phyloP scores from a whole-genome alignment of 1,139 yeast species.

The Saccharomycopsis hybrid region DNA sequence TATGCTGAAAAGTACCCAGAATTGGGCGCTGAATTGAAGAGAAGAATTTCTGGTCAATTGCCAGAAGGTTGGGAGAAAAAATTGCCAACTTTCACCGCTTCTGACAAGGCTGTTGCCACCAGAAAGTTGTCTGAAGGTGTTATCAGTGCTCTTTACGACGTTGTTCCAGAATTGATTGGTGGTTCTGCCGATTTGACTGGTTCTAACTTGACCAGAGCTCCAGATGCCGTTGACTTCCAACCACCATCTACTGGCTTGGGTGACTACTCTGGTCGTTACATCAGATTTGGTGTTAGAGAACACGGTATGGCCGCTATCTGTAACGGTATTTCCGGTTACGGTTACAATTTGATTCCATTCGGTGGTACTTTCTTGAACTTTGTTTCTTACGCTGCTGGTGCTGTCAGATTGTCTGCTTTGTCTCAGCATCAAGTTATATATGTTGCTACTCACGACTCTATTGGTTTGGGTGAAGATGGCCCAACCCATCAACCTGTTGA shows the following conservation, averaged over 20 bases:
- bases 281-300: slow-evolving; percentile 98
- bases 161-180: slow-evolving; percentile 86
- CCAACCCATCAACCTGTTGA: slow-evolving; percentile 99
- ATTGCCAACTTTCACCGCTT: slow-evolving; percentile 75
- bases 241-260: slow-evolving; percentile 79
- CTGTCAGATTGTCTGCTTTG: slow-evolving; percentile 89
- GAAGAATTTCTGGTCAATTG: slow-evolving; percentile 76
- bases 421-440: slow-evolving; percentile 92
- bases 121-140: slow-evolving; percentile 92
- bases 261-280: slow-evolving; percentile 85
- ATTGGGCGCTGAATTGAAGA: slow-evolving; percentile 70
- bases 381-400: slow-evolving; percentile 97
- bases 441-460: slow-evolving; percentile 99
- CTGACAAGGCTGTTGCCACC: slow-evolving; percentile 82
- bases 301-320: slow-evolving; percentile 99
- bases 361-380: slow-evolving; percentile 99
- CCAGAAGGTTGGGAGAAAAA: slow-evolving; percentile 79
- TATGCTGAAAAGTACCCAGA: slow-evolving; percentile 72
- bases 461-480: slow-evolving; percentile 99
- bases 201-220: slow-evolving; percentile 91
- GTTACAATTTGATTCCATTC: slow-evolving; percentile 86
- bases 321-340: slow-evolving; percentile 96
- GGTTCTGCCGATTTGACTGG: slow-evolving; percentile 99
- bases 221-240: slow-evolving; percentile 88
- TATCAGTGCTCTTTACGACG: slow-evolving; percentile 55